Conservation (phyloP, 495 filamentous ascomycete species). For the Aspergillus incahuasiensis region DNA sequence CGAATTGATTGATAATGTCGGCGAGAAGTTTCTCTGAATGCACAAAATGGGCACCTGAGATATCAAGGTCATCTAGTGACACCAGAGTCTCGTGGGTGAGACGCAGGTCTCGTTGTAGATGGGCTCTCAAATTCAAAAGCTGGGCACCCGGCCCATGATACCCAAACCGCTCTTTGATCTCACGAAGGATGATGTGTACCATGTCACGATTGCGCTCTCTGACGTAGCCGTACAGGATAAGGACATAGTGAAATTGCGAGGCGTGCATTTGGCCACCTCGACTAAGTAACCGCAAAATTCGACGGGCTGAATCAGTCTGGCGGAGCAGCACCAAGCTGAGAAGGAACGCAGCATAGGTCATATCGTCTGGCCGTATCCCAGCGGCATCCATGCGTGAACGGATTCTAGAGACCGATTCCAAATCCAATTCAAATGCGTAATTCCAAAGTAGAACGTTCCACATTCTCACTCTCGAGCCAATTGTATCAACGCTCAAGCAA, state of each 20-base stretch:
- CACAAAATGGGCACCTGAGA: conserved; percentile 21
- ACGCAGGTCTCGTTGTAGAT: conserved; percentile 31
- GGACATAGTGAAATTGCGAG: conserved; percentile 68
- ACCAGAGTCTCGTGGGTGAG: conserved; percentile 3
- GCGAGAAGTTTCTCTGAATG: conserved; percentile 37
- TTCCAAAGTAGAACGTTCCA: conserved; percentile 76
- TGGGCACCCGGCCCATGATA: conserved; percentile 40
- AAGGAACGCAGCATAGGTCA: conserved; percentile 74
- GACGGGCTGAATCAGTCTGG: conserved; percentile 60
- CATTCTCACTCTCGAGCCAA: conserved; percentile 52
- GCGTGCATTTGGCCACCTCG: conserved; percentile 52
- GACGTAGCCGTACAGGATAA: conserved; percentile 65
- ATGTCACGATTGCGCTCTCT: conserved; percentile 43
- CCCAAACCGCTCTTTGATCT: conserved; percentile 48
- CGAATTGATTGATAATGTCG: conserved; percentile 25
- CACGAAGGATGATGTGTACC: conserved; percentile 48
- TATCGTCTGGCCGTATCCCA: conserved; percentile 55
- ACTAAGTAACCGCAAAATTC: conserved; percentile 58
- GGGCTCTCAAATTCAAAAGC: conserved; percentile 42
- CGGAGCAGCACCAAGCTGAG: conserved; percentile 57
- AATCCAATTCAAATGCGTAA: conserved; percentile 60
- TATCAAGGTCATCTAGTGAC: neutral
- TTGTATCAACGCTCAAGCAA: conserved; percentile 32
- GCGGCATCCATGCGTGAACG: conserved; percentile 58
- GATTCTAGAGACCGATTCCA: conserved; percentile 54